Base-by-base conservation (phyloP, 2,329 filamentous ascomycete species). In the Diplocarpon rosae region DNA sequence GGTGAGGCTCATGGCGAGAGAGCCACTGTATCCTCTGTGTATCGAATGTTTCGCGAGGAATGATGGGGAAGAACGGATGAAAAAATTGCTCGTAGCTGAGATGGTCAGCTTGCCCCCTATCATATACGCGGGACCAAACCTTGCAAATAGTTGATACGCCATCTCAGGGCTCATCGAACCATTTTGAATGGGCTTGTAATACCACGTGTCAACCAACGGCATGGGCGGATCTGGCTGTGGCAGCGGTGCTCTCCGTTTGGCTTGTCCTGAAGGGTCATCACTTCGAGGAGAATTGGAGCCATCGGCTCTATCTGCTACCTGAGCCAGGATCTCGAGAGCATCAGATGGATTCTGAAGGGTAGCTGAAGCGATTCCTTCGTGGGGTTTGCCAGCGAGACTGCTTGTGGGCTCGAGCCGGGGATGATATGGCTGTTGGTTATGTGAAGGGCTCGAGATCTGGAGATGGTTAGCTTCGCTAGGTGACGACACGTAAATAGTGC, bases 1-100 rank as follows among this genome's bases (percentile, higher is more conserved):
- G 66, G 56, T 85, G 76, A 27, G 73, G 77, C 56, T 85, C 80
- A 24, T 73, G 72, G 2, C 69, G 66, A 5, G 77, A 75, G 61
- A 45, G 43, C 57, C 56, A 72, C 65, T 12, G 65, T 59, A 32
- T 70, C 66, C 49, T 76, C 68, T 51, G 81, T 74, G 35, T 78
- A 75, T 50, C 72, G 37, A 60, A 60, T 2, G 55, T 55, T 20
- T 56, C 70, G 31, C 69, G 67, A 9, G 80, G 76, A 0, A 81
- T 80, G 20, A 86, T 65, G 0, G 82, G 81, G 45, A 83, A 82
- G 63, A 80, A 85, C 0, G 78, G 76, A 55, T 85, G 80, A 52
- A 81, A 85, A 37, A 52, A 53, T 43, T 57, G 45, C 33, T 59
- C 52, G 30, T 56, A 61, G 20, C 57, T 60, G 28, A 17, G 34